phyloP scores from a whole-genome alignment of 306 rosid species.

The Sicyos baderoa region DNA sequence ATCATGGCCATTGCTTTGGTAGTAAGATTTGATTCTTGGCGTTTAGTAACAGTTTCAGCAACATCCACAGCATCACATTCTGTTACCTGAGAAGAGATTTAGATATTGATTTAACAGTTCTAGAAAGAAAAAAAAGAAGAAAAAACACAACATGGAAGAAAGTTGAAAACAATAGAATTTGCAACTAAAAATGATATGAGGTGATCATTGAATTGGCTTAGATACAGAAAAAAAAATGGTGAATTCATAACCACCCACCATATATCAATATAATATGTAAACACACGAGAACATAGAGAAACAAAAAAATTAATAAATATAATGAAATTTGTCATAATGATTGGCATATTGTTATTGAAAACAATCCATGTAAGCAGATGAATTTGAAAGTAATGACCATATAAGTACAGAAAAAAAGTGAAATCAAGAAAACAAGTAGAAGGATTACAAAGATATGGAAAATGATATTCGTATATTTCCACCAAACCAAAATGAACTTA shows the following conservation, averaged over 20 bases:
- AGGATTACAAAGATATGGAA: background rate
- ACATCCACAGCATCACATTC: slow-evolving; percentile 81
- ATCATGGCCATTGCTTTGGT: slow-evolving; percentile 87
- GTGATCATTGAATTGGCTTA: background rate
- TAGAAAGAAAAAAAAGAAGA: background rate
- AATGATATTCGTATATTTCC: background rate
- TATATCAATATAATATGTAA: slow-evolving; percentile 4
- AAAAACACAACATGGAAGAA: background rate
- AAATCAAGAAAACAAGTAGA: background rate
- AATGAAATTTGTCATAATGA: background rate
- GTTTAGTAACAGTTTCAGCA: slow-evolving; percentile 60
- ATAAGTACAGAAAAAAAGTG: background rate
- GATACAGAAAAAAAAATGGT: background rate
- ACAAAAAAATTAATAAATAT: background rate
- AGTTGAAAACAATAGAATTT: too few relatives aligned
- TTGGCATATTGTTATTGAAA: background rate
- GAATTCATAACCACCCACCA: background rate
- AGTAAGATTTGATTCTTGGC: slow-evolving; percentile 60
- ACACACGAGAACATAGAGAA: background rate
- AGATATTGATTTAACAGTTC: background rate
- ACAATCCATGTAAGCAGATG: background rate
- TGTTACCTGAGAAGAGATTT: slow-evolving; percentile 50
- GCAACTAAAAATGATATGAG: background rate
- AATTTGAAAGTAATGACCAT: background rate
- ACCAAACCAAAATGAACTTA: background rate